phyloP scores from a whole-genome alignment of 495 filamentous ascomycete species.

The Diplogelasinospora grovesii region DNA sequence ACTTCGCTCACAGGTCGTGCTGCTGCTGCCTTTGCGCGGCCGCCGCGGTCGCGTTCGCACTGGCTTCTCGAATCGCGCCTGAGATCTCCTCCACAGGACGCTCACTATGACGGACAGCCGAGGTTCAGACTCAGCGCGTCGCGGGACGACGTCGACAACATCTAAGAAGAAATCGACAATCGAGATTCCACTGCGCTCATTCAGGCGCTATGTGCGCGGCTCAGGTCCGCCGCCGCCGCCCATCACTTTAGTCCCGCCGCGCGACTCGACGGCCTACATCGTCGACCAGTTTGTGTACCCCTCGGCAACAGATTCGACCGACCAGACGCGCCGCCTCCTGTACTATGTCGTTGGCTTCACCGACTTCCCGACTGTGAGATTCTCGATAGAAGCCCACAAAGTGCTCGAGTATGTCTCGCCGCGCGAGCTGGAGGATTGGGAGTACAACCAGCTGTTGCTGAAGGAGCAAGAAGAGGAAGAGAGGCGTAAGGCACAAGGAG shows the following conservation, averaged over 20 bases:
- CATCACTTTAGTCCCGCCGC: conserved; percentile 26
- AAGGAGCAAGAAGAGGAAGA: conserved; percentile 19
- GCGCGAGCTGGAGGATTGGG: conserved; percentile 38
- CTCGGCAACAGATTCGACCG: conserved; percentile 12
- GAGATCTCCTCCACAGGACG: too few species aligned
- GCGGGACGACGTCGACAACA: too few species aligned
- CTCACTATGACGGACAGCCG: too few species aligned
- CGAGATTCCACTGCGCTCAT: conserved; percentile 30
- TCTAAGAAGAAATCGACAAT: conserved; percentile 21
- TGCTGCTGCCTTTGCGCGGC: too few species aligned
- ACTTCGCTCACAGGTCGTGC: too few species aligned
- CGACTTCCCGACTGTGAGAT: conserved; percentile 32
- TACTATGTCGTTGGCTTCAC: conserved; percentile 40
- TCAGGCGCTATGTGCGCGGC: conserved; percentile 29
- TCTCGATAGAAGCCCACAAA: conserved; percentile 30
- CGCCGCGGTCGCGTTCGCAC: too few species aligned
- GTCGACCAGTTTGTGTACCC: conserved; percentile 38
- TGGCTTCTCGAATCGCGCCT: too few species aligned
- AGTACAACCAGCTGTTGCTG: conserved; percentile 23
- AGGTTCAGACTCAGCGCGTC: too few species aligned
- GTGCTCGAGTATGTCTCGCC: conserved; percentile 41
- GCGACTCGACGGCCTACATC: conserved; percentile 41
- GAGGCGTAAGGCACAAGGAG: not conserved
- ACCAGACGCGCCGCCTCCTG: conserved; percentile 23
- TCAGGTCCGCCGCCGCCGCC: conserved; percentile 32